Base-by-base conservation (phyloP, 495 filamentous ascomycete species). In the Aspergillus haitiensis region DNA sequence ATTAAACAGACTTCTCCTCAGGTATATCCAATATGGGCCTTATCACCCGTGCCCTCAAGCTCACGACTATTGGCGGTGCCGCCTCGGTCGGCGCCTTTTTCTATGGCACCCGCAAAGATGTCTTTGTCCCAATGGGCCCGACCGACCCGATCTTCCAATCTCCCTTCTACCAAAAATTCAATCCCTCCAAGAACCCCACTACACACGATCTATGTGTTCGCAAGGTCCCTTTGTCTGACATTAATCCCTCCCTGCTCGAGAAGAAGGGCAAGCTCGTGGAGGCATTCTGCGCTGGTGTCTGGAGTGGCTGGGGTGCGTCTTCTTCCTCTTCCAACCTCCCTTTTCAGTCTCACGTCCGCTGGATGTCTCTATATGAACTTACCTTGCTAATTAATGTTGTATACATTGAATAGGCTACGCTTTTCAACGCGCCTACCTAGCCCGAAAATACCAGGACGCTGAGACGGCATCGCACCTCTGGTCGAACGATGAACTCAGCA, bases 381-480 rank as follows among this genome's bases (percentile, higher is more conserved):
- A 27, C 21, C 21, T 27, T 27, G 21, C 39, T 59, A 56, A 59
- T 45, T 34, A 55, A 52, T 36, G 13, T 1, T 31, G 21, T 5
- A 3, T 15, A 40, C 7, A 7, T 18, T 13, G 16, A 31, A 21
- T 10, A 89, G 87, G 84, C 55, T 90, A 85, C 68, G 81, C 80
- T 32, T 71, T 80, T 62, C 88, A 91, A 69, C 82, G 86, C 53
- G 71, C 74, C 8, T 82, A 78, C 56, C 81, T 89, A 46, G 80
- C 82, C 46, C 78, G 78, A 42, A 88, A 88, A 66, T 87, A 88
- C 72, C 76, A 84, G 48, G 72, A 71, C 39, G 75, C 84, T 4
- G 81, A 81, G n/a, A 88, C 87, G 7, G 76, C 82, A 27, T 58
- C 71, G 54, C 82, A 90, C 61, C 82, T 91, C 18, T 91, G 88